Evolutionary conservation across 306 rosid genomes (phyloP).

Genomic region (Trifolium dubium): DNA sequence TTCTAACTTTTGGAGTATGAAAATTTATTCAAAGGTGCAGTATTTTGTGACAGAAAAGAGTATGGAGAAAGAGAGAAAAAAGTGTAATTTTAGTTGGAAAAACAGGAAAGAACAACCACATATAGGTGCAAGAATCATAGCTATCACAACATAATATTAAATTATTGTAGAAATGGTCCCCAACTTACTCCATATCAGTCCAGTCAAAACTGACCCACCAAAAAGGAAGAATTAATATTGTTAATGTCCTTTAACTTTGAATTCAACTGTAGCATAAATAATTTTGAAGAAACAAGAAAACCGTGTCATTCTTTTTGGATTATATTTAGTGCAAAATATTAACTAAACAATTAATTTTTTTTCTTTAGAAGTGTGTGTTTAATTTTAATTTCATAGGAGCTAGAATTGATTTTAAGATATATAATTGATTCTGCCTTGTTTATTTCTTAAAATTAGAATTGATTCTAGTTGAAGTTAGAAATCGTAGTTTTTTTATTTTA

Average conservation of each 20-base stretch:
- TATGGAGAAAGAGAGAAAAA: constrained; percentile 38
- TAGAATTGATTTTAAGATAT: too few species aligned
- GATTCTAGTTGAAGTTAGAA: too few species aligned
- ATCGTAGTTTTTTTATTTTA: too few species aligned
- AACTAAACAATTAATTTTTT: too few species aligned
- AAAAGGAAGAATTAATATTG: constrained; percentile 41
- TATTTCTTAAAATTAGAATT: too few species aligned
- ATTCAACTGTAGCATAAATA: constrained; percentile 47
- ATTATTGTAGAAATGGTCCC: constrained; percentile 58
- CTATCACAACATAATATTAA: constrained; percentile 52
- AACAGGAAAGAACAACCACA: constrained; percentile 40
- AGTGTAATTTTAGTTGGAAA: constrained; percentile 58
- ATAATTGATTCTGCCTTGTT: too few species aligned
- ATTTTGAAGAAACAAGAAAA: constrained; percentile 1
- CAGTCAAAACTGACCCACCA: constrained; percentile 85
- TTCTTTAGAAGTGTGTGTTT: too few species aligned
- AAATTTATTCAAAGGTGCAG: constrained; percentile 34
- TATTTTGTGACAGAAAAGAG: constrained; percentile 47
- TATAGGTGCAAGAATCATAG: constrained; percentile 33
- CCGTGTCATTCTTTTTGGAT: constrained; percentile 3
- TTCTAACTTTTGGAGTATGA: constrained; percentile 1
- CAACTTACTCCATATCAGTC: constrained; percentile 40
- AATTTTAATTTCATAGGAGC: too few species aligned
- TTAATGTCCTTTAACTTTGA: constrained; percentile 64
- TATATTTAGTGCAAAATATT: too few species aligned